Evolutionary conservation across 2,329 filamentous ascomycete species (phyloP), one percentile per base, ranked within the genome.

Genomic region (Ophiobolus disseminans): DNA sequence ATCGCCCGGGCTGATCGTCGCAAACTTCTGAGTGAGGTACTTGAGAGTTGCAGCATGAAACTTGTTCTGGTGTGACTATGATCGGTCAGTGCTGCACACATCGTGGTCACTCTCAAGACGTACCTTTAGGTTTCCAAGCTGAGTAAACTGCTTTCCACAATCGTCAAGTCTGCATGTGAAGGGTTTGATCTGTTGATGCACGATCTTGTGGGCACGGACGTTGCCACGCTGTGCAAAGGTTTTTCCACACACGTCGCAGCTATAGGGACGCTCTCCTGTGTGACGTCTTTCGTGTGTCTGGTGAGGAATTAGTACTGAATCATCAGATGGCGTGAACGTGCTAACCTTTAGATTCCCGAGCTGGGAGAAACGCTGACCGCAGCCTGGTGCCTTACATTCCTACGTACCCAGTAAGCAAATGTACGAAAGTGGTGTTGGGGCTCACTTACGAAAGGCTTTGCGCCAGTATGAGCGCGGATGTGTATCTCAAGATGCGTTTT

Each of bases 401-500:
- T 75, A 44, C 8, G 25, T 7, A 16, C 6, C 8, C 6, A 4
- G 51, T 70, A 41, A 67, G 58, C 37, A 28, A 22, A 22, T 5
- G 19, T 16, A 13, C 10, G 4, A 17, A 10, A 17, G 26, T 3
- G 9, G 5, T 16, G 8, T 13, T 10, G 2, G 1, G 9, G 4
- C 16, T 10, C 35, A 56, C 90, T 80, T 78, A 96, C 88, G 70
- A 93, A 97, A 51, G 93, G 93, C 70, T 91, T 94, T 44, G 89
- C 86, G 13, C 94, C 94, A 2, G 90, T 96, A 73, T 99, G 94
- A 4, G 89, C 87, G 57, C 92, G 83, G 36, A 84, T 86, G 72
- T 99, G 94, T 39, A 95, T 97, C 53, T 94, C 89, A 9, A 97
- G 81, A 63, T 97, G 93, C 1, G 92, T 96, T 75, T 93, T 96